phyloP scores from a whole-genome alignment of 495 filamentous ascomycete genomes.

The Tuber melanosporum region DNA sequence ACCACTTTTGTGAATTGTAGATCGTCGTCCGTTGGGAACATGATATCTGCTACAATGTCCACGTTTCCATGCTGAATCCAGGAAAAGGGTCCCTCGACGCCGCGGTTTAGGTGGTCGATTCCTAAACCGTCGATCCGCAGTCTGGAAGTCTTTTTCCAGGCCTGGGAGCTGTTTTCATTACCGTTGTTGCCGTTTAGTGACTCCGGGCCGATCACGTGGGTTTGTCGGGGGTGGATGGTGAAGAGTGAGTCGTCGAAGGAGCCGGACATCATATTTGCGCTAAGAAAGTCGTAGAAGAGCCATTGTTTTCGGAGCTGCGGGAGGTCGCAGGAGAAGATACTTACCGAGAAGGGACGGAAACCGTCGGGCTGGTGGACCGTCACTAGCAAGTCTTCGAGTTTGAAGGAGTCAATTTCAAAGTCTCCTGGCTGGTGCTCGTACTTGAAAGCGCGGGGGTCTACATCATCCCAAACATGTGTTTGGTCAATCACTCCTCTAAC shows the following conservation, averaged over 20 bases:
- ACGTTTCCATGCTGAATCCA: conserved; percentile 97
- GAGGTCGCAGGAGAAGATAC: conserved; percentile 90
- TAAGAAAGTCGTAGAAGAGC: conserved; percentile 95
- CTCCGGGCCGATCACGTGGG: conserved; percentile 56
- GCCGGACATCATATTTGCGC: conserved; percentile 90
- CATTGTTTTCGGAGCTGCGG: conserved; percentile 90
- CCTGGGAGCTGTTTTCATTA: conserved; percentile 48
- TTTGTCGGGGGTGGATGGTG: conserved; percentile 90
- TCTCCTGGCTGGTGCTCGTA: conserved; percentile 86
- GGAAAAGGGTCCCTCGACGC: conserved; percentile 87
- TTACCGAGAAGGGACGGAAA: conserved; percentile 89
- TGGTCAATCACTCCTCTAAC: conserved; percentile 95
- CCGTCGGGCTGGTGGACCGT: conserved; percentile 83
- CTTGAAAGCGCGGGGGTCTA: conserved; percentile 79
- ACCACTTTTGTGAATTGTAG: conserved; percentile 86
- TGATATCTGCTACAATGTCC: conserved; percentile 91
- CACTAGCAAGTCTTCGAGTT: conserved; percentile 85
- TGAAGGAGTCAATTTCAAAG: conserved; percentile 94
- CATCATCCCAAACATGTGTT: conserved; percentile 66
- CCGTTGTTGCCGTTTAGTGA: conserved; percentile 46
- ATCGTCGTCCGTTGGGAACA: conserved; percentile 79
- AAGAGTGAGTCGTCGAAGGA: conserved; percentile 94
- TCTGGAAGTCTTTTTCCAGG: conserved; percentile 89
- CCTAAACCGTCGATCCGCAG: conserved; percentile 86
- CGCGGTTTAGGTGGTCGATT: conserved; percentile 92